These are phyloP conservation scores for Toxicodendron radicans DNA, from an alignment of 345 rosid genomes.

Conservation along the genomic window DNA sequence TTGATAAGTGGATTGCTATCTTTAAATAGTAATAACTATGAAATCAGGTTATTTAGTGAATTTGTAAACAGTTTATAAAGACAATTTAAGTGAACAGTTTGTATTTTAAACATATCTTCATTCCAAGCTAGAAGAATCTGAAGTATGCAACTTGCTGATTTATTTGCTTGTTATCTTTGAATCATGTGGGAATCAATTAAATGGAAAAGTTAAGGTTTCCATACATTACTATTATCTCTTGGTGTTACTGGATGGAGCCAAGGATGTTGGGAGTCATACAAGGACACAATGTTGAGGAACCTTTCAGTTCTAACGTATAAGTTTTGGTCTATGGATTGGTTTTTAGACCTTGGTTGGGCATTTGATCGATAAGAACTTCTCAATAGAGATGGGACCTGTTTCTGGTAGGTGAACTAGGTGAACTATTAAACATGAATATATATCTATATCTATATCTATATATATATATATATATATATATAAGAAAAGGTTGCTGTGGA, in stretches of 20 bases:
- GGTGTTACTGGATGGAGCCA: neutral
- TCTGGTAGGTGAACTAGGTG: neutral
- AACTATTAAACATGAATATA: neutral
- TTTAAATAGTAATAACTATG: neutral
- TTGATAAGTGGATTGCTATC: conserved; percentile 6
- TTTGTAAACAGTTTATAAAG: neutral
- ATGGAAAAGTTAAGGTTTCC: neutral
- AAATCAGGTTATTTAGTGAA: neutral
- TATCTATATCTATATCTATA: too few relatives aligned
- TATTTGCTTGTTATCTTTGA: neutral
- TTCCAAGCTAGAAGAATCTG: neutral
- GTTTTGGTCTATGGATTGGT: neutral
- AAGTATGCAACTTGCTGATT: neutral
- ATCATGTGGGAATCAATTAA: too few relatives aligned
- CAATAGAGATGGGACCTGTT: neutral
- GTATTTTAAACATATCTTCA: neutral
- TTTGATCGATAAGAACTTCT: neutral
- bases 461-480: too few relatives aligned
- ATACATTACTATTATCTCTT: neutral
- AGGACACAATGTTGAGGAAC: neutral
- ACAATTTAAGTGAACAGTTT: neutral
- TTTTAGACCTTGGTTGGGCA: neutral
- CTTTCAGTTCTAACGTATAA: too few relatives aligned
- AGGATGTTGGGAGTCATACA: neutral
- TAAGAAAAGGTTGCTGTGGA: neutral